Evolutionary conservation across 352 stramenopile genomes (phyloP).

Genomic region (Globisporangium echinulatum): DNA sequence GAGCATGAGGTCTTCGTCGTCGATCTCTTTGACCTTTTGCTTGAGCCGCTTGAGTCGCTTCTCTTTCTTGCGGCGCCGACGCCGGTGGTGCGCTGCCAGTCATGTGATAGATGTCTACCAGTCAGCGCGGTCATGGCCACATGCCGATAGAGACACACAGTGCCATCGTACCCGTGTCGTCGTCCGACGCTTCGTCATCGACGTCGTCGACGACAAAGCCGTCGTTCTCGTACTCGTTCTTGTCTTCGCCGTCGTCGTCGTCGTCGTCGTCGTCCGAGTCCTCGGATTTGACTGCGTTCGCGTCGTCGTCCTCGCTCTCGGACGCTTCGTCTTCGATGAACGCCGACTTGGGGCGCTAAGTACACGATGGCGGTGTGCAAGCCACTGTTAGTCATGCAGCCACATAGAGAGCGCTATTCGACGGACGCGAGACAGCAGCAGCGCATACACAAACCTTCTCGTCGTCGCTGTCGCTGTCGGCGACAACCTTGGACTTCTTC

Average conservation of each 20-base stretch:
- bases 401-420: not conserved
- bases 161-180: constrained; percentile 45
- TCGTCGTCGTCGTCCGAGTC: constrained; percentile 74
- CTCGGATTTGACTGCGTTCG: constrained; percentile 37
- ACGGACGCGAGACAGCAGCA: not conserved
- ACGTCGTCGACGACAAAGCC: constrained; percentile 84
- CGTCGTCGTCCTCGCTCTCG: constrained; percentile 73
- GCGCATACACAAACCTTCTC: constrained; percentile 34
- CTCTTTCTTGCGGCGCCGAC: constrained; percentile 78
- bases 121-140: not conserved
- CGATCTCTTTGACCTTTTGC: constrained; percentile 84
- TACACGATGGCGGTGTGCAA: too few relatives aligned
- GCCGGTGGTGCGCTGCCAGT: constrained; percentile 43
- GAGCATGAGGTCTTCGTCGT: constrained; percentile 84
- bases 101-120: not conserved
- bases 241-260: constrained; percentile 81
- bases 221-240: constrained; percentile 87
- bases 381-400: not conserved
- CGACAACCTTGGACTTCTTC: constrained; percentile 60
- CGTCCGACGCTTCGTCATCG: constrained; percentile 68
- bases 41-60: constrained; percentile 85
- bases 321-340: constrained; percentile 89
- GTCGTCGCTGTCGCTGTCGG: constrained; percentile 49
- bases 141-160: not conserved
- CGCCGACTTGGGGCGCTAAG: constrained; percentile 39